These are phyloP conservation scores for Spiromastix sp. DNA, from an alignment of 2,329 filamentous ascomycete species.

Conservation along the genomic window DNA sequence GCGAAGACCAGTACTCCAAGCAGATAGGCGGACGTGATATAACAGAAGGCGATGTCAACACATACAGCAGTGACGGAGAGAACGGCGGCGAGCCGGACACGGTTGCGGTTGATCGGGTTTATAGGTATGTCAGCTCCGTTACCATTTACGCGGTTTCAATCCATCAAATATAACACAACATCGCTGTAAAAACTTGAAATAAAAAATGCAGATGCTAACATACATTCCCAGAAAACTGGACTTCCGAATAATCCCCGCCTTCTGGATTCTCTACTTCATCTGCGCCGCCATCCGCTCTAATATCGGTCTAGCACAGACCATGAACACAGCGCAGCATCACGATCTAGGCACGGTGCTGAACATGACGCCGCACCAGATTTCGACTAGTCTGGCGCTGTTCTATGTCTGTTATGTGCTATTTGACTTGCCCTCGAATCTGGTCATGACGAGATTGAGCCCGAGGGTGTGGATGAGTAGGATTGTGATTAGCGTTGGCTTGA, in stretches of 20 bases:
- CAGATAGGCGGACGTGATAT: background rate
- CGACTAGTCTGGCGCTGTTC: conserved; percentile 75
- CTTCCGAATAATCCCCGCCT: conserved; percentile 56
- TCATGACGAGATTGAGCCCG: conserved; percentile 78
- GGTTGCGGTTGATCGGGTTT: conserved; percentile 28
- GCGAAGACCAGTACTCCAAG: background rate
- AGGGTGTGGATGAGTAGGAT: conserved; percentile 89
- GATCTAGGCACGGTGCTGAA: conserved; percentile 63
- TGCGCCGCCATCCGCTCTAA: conserved; percentile 88
- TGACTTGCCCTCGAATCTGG: conserved; percentile 75
- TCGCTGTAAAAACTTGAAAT: background rate
- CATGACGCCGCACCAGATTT: conserved; percentile 65
- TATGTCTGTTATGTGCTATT: conserved; percentile 90
- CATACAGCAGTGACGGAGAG: conserved; percentile 12
- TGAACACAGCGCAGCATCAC: conserved; percentile 64
- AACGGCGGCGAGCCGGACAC: conserved; percentile 19
- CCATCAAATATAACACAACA: background rate
- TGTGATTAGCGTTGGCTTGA: conserved; percentile 74
- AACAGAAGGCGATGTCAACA: background rate
- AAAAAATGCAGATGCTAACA: conserved; percentile 1
- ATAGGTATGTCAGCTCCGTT: conserved; percentile 17
- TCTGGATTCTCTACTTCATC: conserved; percentile 86
- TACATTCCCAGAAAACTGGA: conserved; percentile 42
- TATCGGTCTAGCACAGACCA: conserved; percentile 87
- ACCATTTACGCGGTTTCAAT: background rate